Evolutionary conservation across 768 basidiomycete genomes (phyloP).

Genomic region (Boletus pseudopeckii): DNA sequence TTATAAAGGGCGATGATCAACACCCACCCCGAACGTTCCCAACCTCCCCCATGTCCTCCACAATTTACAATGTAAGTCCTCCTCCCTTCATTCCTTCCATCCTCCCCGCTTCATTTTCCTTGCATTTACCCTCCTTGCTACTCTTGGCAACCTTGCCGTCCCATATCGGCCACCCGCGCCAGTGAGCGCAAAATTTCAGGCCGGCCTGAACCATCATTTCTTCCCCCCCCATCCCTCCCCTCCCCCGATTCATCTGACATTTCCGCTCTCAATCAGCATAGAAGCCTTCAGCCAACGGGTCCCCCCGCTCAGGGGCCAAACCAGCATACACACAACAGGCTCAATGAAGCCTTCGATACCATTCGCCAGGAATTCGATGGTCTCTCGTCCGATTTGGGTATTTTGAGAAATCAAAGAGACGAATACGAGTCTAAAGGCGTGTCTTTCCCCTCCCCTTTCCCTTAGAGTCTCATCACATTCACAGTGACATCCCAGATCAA

Average conservation of each 20-base stretch:
- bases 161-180: constrained; percentile 1
- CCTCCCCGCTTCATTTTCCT: neutral
- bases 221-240: neutral
- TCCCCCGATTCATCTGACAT: constrained; percentile 16
- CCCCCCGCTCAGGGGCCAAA: constrained; percentile 42
- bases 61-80: constrained; percentile 37
- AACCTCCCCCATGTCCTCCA: constrained; percentile 37
- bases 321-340: constrained; percentile 42
- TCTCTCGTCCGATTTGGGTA: constrained; percentile 61
- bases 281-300: constrained; percentile 51
- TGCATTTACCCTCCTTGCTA: neutral
- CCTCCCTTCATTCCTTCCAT: neutral
- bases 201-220: constrained; percentile 3
- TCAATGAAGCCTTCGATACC: constrained; percentile 77
- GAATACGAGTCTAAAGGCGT: constrained; percentile 87
- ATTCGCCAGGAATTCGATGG: constrained; percentile 84
- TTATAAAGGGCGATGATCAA: constrained; percentile 41
- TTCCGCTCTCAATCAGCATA: constrained; percentile 36
- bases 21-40: constrained; percentile 37
- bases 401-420: constrained; percentile 74
- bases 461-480: constrained; percentile 7
- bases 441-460: neutral
- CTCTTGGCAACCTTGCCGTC: neutral
- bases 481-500: constrained; percentile 79
- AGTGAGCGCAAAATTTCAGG: constrained; percentile 26